These are phyloP conservation scores for Sclerotinia sclerotiorum DNA, from an alignment of 2,329 filamentous ascomycete species.

Conservation along the genomic window DNA sequence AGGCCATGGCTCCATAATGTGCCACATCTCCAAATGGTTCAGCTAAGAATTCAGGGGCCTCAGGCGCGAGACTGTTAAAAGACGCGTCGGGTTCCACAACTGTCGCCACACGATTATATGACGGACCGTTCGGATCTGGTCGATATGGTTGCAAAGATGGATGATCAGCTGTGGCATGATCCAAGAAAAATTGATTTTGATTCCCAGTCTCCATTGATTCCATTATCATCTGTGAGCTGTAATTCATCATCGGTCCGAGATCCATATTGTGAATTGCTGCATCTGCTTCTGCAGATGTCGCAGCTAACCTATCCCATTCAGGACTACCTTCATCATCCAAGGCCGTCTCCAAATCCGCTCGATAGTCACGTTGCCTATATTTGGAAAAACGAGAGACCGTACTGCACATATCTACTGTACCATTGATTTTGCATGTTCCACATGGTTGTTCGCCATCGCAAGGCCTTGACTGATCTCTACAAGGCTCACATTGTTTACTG, in stretches of 20 bases:
- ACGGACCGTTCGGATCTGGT: neutral
- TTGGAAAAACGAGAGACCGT: neutral
- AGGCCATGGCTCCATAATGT: neutral
- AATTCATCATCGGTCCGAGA: constrained; percentile 6
- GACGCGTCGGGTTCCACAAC: constrained; percentile 1
- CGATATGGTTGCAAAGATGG: neutral
- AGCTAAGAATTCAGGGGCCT: neutral
- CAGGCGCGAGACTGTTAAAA: neutral
- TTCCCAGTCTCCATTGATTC: neutral
- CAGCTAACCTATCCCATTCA: neutral
- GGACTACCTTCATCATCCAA: neutral
- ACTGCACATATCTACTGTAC: neutral
- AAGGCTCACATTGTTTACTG: neutral
- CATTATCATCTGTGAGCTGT: neutral
- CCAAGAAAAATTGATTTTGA: neutral
- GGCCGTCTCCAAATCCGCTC: neutral
- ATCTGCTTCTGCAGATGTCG: neutral
- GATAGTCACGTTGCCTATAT: constrained; percentile 1
- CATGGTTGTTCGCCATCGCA: constrained; percentile 13
- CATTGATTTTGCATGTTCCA: neutral
- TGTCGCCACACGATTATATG: neutral
- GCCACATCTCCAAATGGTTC: constrained; percentile 15
- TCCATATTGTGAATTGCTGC: neutral
- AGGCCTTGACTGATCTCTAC: constrained; percentile 1
- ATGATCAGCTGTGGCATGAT: neutral